These are phyloP conservation scores for Marsdenia floribunda DNA, from an alignment of 257 asterid species.

Conservation along the genomic window DNA sequence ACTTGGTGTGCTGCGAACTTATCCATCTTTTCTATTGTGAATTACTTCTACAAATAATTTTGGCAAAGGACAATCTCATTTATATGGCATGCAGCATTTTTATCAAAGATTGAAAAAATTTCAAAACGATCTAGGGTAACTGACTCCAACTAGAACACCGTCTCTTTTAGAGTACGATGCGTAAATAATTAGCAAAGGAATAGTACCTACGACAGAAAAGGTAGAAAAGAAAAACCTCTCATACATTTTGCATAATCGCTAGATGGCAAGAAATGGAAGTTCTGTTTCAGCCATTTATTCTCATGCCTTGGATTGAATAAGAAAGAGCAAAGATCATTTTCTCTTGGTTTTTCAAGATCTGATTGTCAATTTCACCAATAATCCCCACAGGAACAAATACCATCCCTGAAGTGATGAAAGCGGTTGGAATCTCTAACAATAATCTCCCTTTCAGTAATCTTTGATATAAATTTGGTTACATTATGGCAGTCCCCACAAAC, in stretches of 20 bases:
- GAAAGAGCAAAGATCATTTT: background rate
- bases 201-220: background rate
- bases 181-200: background rate
- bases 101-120: background rate
- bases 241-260: background rate
- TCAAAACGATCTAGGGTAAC: background rate
- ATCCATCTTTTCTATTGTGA: background rate
- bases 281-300: background rate
- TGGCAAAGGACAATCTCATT: background rate
- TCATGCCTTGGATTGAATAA: background rate
- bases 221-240: background rate
- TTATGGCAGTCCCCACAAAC: slow-evolving; percentile 18
- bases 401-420: slow-evolving; percentile 16
- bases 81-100: background rate
- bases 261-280: background rate
- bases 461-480: slow-evolving; percentile 12
- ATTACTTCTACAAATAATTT: background rate
- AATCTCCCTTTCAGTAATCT: slow-evolving; percentile 15
- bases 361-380: slow-evolving; percentile 6
- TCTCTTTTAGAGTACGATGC: background rate
- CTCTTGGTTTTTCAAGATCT: background rate
- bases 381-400: slow-evolving; percentile 18
- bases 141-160: background rate
- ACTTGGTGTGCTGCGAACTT: background rate
- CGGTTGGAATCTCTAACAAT: slow-evolving; percentile 18